phyloP scores from a whole-genome alignment of 2,329 filamentous ascomycete genomes.

The Aurifilum marmelostoma region DNA sequence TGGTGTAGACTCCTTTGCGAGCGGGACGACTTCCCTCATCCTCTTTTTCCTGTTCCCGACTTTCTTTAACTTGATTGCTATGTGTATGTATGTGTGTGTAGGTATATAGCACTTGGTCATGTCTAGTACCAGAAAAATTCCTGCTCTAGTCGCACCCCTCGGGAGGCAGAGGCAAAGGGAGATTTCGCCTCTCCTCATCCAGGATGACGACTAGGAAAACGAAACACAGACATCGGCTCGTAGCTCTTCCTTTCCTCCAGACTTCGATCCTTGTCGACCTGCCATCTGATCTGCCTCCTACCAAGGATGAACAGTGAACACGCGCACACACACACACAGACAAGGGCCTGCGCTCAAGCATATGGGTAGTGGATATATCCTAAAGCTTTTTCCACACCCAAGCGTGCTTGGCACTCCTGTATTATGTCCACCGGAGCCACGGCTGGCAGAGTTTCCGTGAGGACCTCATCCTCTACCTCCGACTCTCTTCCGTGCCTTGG shows the following conservation, averaged over 20 bases:
- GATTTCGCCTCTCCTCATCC: not conserved
- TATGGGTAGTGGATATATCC: not conserved
- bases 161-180: not conserved
- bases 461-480: conserved; percentile 12
- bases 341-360: not conserved
- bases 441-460: conserved; percentile 26
- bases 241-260: not conserved
- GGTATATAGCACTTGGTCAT: no score
- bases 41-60: no score
- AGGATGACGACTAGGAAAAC: not conserved
- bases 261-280: conserved; percentile 1
- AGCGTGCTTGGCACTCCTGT: conserved; percentile 5
- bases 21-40: no score
- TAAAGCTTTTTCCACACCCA: not conserved
- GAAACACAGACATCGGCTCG: conserved; percentile 4
- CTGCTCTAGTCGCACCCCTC: no score
- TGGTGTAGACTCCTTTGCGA: not conserved
- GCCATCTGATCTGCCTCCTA: conserved; percentile 24
- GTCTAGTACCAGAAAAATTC: no score
- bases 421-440: conserved; percentile 20
- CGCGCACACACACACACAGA: conserved; percentile 5
- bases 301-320: conserved; percentile 10
- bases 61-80: no score
- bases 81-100: no score
- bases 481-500: conserved; percentile 25